Conservation (phyloP, 805 yeast genomes). For the Candida namnaoensis region DNA sequence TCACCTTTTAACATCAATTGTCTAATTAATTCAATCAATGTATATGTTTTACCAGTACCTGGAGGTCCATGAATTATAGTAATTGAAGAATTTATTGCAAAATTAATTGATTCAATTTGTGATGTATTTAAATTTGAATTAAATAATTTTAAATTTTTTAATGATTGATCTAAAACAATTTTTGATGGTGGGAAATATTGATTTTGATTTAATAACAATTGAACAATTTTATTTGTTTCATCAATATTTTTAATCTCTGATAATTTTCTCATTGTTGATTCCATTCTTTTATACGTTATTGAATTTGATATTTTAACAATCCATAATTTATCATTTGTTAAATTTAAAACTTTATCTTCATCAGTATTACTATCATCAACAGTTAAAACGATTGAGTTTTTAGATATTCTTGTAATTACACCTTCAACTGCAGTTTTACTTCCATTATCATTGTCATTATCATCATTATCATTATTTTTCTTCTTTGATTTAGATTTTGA, state of each 20-base stretch:
- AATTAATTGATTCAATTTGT: conserved; percentile 64
- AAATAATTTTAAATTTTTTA: conserved; percentile 21
- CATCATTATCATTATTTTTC: conserved; percentile 8
- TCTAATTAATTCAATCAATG: conserved; percentile 71
- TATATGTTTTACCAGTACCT: conserved; percentile 78
- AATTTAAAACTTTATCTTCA: conserved; percentile 40
- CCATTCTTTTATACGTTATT: conserved; percentile 71
- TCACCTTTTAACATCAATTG: conserved; percentile 51
- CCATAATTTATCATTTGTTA: conserved; percentile 47
- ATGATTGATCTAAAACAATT: conserved; percentile 2
- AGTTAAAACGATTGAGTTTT: conserved; percentile 44
- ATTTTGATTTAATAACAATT: conserved; percentile 36
- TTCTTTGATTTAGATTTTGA: conserved; percentile 8
- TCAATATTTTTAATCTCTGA: conserved; percentile 29
- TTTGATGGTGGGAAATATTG: conserved; percentile 22
- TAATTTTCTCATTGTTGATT: conserved; percentile 62
- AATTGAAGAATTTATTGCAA: conserved; percentile 52
- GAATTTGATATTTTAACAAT: conserved; percentile 49
- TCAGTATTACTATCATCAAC: conserved; percentile 39
- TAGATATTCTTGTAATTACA: conserved; percentile 50
- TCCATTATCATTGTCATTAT: conserved; percentile 14
- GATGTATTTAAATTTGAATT: conserved; percentile 40
- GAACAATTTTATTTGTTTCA: conserved; percentile 29
- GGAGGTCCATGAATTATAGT: conserved; percentile 71
- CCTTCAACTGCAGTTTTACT: conserved; percentile 37